A percentile compares a stretch with the other conserved stretches of the same genome.
These are phyloP conservation scores for Puccinia polysora DNA, from an alignment of 1,284 basidiomycete genomes.

Conservation along the genomic window DNA sequence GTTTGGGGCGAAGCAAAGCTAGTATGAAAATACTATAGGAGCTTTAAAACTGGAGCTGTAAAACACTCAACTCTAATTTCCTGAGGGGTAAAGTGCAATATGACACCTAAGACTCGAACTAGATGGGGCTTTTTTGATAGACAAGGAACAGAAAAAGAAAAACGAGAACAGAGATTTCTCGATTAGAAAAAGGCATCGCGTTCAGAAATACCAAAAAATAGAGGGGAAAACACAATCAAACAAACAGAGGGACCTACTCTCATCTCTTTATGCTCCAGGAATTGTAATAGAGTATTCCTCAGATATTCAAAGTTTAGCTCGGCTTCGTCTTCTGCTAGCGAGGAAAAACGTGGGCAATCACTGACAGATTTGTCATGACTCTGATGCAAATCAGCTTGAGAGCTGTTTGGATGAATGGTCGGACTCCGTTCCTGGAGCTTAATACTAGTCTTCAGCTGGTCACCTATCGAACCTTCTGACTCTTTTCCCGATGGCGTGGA, in stretches of 20 bases:
- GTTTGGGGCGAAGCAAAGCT: not conserved
- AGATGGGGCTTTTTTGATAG: constrained; percentile 87
- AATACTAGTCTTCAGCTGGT: not conserved
- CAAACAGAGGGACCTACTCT: constrained; percentile 59
- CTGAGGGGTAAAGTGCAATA: constrained; percentile 85
- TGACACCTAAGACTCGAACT: constrained; percentile 79
- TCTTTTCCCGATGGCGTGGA: not conserved
- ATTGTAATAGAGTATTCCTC: constrained; percentile 86
- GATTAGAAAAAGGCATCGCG: constrained; percentile 1
- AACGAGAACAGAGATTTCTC: not conserved
- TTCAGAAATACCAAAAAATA: constrained; percentile 48
- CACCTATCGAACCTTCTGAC: too few species aligned
- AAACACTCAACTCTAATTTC: constrained; percentile 67
- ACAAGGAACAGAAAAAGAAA: not conserved
- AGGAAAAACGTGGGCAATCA: constrained; percentile 37
- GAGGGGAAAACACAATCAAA: constrained; percentile 39
- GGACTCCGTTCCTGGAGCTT: too few species aligned
- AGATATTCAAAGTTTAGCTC: constrained; percentile 93
- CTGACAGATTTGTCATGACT: too few species aligned
- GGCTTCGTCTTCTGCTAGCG: constrained; percentile 65
- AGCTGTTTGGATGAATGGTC: not conserved
- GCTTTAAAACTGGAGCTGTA: not conserved
- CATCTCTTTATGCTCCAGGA: constrained; percentile 84
- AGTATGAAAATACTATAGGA: not conserved
- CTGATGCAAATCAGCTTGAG: too few species aligned